Conservation (phyloP, 305 asterid species). For the Stenogyne calaminthoides region DNA sequence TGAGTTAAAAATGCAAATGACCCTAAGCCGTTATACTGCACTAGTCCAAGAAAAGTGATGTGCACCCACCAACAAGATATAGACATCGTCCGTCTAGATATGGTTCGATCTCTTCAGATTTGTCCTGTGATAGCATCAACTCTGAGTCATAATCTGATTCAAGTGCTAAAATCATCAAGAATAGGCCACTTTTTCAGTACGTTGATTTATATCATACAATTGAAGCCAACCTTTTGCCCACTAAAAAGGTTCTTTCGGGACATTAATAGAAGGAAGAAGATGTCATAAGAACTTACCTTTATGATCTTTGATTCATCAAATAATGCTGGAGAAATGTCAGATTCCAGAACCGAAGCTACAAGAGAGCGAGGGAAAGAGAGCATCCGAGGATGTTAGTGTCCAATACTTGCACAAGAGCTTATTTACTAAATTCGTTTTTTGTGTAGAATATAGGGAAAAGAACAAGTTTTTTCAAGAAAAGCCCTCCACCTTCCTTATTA, state of each 20-base stretch:
- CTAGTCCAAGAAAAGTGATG: slow-evolving; percentile 17
- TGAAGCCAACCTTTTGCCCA: slow-evolving; percentile 10
- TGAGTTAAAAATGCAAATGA: slow-evolving; percentile 19
- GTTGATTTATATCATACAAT: slow-evolving; percentile 1
- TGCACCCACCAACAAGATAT: slow-evolving; percentile 88
- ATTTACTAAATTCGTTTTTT: neutral
- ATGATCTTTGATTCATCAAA: slow-evolving; percentile 52
- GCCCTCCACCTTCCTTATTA: neutral
- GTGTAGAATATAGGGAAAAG: neutral
- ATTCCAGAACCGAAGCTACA: slow-evolving; percentile 60
- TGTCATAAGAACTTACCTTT: slow-evolving; percentile 48
- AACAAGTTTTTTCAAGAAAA: neutral
- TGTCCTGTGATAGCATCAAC: slow-evolving; percentile 58
- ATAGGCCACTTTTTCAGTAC: slow-evolving; percentile 15
- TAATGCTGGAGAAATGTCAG: slow-evolving; percentile 44
- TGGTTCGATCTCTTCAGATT: slow-evolving; percentile 69
- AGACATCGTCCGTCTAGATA: slow-evolving; percentile 71
- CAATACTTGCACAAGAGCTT: neutral
- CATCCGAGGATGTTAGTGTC: slow-evolving; percentile 24
- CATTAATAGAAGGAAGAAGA: slow-evolving; percentile 8
- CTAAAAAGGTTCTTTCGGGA: neutral
- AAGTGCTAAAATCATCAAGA: slow-evolving; percentile 15
- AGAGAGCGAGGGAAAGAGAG: slow-evolving; percentile 6
- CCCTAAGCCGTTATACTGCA: neutral
- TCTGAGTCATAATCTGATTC: slow-evolving; percentile 25